These are phyloP conservation scores for Suhomyces kilbournensis DNA, from an alignment of 805 yeast species.

Conservation along the genomic window DNA sequence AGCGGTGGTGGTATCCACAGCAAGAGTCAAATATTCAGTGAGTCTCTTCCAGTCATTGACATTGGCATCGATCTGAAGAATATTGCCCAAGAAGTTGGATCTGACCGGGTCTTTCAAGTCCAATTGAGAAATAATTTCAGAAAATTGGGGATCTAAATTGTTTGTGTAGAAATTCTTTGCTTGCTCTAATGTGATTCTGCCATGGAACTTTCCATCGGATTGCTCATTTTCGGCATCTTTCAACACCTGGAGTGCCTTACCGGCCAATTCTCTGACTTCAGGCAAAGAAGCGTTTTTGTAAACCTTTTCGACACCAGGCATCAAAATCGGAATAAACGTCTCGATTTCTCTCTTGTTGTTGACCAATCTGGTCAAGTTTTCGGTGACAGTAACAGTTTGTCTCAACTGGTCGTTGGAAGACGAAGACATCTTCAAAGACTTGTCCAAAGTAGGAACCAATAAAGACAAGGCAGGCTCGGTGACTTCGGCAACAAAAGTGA, in stretches of 20 bases:
- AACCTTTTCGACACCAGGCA: slow-evolving; percentile 91
- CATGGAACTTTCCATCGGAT: slow-evolving; percentile 71
- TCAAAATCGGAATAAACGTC: slow-evolving; percentile 74
- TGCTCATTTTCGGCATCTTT: slow-evolving; percentile 73
- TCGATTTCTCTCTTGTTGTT: slow-evolving; percentile 92
- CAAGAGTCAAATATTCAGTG: slow-evolving; percentile 48
- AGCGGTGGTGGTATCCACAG: slow-evolving; percentile 17
- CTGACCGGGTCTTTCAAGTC: slow-evolving; percentile 35
- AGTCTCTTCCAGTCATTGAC: slow-evolving; percentile 50
- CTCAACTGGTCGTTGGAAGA: slow-evolving; percentile 95
- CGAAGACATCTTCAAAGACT: slow-evolving; percentile 81
- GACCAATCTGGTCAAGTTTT: slow-evolving; percentile 91
- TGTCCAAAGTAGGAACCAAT: slow-evolving; percentile 86
- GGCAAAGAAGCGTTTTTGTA: slow-evolving; percentile 89
- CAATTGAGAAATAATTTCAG: too few species aligned
- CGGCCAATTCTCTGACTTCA: slow-evolving; percentile 91
- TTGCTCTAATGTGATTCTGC: slow-evolving; percentile 59
- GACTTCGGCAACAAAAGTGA: slow-evolving; percentile 97
- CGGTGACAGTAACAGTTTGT: slow-evolving; percentile 94
- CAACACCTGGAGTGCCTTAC: slow-evolving; percentile 78
- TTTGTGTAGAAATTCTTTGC: slow-evolving; percentile 47
- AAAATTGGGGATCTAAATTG: too few species aligned
- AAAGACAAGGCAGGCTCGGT: slow-evolving; percentile 92
- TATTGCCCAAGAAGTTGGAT: slow-evolving; percentile 44
- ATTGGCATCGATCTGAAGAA: slow-evolving; percentile 41